A percentile compares a stretch with the other conserved stretches of the same genome.
Evolutionary conservation across 2,329 filamentous ascomycete species (phyloP).

Genomic region (Fusarium sp.): DNA sequence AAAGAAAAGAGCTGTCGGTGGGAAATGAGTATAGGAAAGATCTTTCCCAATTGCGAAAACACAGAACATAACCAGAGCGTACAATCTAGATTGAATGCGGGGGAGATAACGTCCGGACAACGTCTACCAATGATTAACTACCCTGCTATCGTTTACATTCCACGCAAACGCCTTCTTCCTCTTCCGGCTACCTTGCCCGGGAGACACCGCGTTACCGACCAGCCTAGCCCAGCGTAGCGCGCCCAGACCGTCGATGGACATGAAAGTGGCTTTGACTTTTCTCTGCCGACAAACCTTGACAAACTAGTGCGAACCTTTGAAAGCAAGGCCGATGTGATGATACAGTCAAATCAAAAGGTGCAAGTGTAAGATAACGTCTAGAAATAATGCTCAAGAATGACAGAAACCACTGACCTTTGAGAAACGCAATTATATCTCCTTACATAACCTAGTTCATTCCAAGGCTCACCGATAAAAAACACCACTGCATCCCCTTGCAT

Average conservation of each 20-base stretch:
- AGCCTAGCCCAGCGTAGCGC: background rate
- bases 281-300: too few relatives aligned
- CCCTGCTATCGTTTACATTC: background rate
- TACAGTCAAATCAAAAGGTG: too few relatives aligned
- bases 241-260: accelerated
- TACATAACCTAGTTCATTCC: too few relatives aligned
- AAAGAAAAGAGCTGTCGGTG: background rate
- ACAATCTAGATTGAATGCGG: constrained; percentile 16
- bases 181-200: background rate
- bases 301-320: background rate
- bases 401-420: too few relatives aligned
- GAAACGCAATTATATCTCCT: too few relatives aligned
- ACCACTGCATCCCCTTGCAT: too few relatives aligned
- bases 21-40: background rate
- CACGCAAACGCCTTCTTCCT: background rate
- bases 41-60: background rate
- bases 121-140: background rate
- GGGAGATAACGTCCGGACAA: background rate
- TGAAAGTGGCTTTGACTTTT: background rate
- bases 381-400: too few relatives aligned
- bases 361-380: accelerated
- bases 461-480: too few relatives aligned
- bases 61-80: background rate
- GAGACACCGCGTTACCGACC: background rate
- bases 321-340: too few relatives aligned